A percentile compares a stretch with the other conserved stretches of the same genome.
These are phyloP conservation scores for Kurtzmaniella quercitrusa DNA, from an alignment of 1,139 yeast genomes.

Conservation along the genomic window DNA sequence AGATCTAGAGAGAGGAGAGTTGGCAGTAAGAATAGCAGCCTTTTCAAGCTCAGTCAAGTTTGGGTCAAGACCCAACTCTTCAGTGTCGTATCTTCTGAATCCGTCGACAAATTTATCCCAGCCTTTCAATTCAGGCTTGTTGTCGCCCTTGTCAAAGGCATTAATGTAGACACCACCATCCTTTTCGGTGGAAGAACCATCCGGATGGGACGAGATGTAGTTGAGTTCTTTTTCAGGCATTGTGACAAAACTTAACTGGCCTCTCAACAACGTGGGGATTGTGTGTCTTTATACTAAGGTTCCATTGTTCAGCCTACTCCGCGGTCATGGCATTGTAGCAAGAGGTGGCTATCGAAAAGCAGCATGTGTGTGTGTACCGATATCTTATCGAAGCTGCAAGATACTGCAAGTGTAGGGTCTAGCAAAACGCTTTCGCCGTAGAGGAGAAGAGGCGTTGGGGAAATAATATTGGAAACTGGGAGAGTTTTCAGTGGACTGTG, in stretches of 20 bases:
- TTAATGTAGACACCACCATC: slow-evolving; percentile 40
- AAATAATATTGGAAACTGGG: too few species aligned
- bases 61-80: slow-evolving; percentile 58
- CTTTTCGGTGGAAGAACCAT: slow-evolving; percentile 33
- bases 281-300: background rate
- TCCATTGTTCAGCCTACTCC: background rate
- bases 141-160: slow-evolving; percentile 33
- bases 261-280: background rate
- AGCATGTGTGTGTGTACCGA: background rate
- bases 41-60: slow-evolving; percentile 63
- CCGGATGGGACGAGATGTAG: slow-evolving; percentile 37
- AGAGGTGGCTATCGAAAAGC: background rate
- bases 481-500: too few species aligned
- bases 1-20: slow-evolving; percentile 28
- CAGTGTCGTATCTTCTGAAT: slow-evolving; percentile 50
- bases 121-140: slow-evolving; percentile 23
- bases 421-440: too few species aligned
- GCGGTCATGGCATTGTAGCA: background rate
- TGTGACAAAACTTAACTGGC: too few species aligned
- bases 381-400: background rate
- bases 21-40: slow-evolving; percentile 36
- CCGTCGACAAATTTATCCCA: slow-evolving; percentile 49
- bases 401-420: too few species aligned
- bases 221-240: slow-evolving; percentile 45
- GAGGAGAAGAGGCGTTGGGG: too few species aligned